Conservation (phyloP, 805 yeast species). For the Suhomyces emberorum region DNA sequence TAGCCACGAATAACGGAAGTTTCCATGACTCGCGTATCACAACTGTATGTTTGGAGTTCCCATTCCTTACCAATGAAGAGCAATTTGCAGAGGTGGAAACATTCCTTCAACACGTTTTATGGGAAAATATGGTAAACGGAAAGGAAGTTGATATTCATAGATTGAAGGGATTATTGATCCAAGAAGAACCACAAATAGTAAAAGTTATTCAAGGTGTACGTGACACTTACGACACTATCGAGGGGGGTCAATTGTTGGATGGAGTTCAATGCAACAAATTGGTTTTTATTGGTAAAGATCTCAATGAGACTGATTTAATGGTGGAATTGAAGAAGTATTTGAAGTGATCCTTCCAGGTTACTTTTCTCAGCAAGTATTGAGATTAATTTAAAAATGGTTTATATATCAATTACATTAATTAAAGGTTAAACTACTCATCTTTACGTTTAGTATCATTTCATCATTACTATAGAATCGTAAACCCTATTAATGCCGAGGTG, state of each 20-base stretch:
- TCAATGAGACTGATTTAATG: constrained; percentile 36
- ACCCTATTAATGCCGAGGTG: too few species aligned
- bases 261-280: constrained; percentile 49
- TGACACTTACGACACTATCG: constrained; percentile 80
- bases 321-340: constrained; percentile 26
- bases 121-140: constrained; percentile 58
- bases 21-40: constrained; percentile 40
- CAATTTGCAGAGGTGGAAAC: constrained; percentile 50
- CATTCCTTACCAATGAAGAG: constrained; percentile 31
- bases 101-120: constrained; percentile 67
- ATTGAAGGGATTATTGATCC: constrained; percentile 69
- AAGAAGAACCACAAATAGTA: constrained; percentile 31
- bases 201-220: constrained; percentile 88
- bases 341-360: too few species aligned
- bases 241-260: constrained; percentile 35
- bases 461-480: too few species aligned
- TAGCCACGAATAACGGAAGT: constrained; percentile 12
- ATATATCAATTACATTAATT: too few species aligned
- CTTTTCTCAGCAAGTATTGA: too few species aligned
- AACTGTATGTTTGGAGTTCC: constrained; percentile 42
- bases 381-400: too few species aligned
- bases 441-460: too few species aligned
- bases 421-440: too few species aligned
- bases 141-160: constrained; percentile 68
- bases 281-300: constrained; percentile 72